phyloP scores from a whole-genome alignment of 257 asterid species.

The Ballota nigra region DNA sequence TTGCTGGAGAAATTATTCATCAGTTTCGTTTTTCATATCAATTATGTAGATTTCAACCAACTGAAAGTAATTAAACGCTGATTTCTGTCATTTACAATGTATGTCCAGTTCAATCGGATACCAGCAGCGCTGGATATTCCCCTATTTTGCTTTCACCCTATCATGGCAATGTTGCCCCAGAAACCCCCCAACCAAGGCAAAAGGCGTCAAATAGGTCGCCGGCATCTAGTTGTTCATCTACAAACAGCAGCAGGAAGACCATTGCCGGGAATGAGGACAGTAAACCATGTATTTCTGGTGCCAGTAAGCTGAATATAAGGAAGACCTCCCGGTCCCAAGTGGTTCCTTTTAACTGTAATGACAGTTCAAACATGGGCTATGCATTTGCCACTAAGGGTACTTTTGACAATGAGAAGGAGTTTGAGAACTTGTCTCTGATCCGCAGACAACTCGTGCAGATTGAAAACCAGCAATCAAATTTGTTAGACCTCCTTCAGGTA shows the following conservation, averaged over 20 bases:
- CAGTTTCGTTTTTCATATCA: not conserved
- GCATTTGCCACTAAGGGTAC: constrained; percentile 19
- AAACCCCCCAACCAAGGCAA: constrained; percentile 44
- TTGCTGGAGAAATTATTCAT: not conserved
- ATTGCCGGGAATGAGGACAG: constrained; percentile 27
- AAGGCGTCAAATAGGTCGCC: constrained; percentile 29
- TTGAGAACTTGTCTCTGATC: constrained; percentile 59
- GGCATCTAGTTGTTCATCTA: constrained; percentile 40
- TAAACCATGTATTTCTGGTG: constrained; percentile 35
- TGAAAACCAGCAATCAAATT: constrained; percentile 74
- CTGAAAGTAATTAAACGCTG: not conserved
- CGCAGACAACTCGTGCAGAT: constrained; percentile 68
- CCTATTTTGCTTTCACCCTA: constrained; percentile 28
- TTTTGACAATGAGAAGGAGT: constrained; percentile 43
- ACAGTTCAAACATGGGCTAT: constrained; percentile 6
- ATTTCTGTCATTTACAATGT: not conserved
- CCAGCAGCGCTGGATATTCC: constrained; percentile 36
- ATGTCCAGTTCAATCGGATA: constrained; percentile 36
- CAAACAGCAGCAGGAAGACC: constrained; percentile 38
- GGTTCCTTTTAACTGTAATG: constrained; percentile 47
- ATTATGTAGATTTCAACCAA: not conserved
- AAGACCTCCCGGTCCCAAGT: constrained; percentile 42
- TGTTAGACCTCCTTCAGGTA: constrained; percentile 87
- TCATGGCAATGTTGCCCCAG: constrained; percentile 18
- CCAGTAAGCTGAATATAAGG: constrained; percentile 29